Percentiles rank a stretch among this genome's conserved stretches.
phyloP scores from a whole-genome alignment of 257 asterid genomes.

The Ballota nigra region DNA sequence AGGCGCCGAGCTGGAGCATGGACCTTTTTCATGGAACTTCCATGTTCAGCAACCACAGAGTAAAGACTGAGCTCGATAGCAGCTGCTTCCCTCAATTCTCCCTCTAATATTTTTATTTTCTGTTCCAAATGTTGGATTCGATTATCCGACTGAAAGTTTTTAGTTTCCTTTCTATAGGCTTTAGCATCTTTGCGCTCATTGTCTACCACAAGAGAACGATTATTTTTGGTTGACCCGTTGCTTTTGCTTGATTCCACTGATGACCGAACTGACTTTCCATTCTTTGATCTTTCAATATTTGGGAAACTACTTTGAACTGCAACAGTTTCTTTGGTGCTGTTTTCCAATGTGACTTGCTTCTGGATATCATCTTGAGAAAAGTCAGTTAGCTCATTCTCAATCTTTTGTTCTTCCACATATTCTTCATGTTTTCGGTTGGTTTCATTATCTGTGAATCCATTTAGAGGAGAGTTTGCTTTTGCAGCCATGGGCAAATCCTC shows the following conservation, averaged over 20 bases:
- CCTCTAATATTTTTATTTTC: slow-evolving; percentile 53
- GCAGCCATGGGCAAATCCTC: not conserved
- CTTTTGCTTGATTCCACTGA: slow-evolving; percentile 44
- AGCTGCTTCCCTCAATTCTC: slow-evolving; percentile 81
- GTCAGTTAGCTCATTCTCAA: slow-evolving; percentile 11
- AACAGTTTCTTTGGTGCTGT: slow-evolving; percentile 22
- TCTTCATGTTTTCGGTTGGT: slow-evolving; percentile 16
- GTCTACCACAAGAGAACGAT: slow-evolving; percentile 17
- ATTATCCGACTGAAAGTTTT: slow-evolving; percentile 39
- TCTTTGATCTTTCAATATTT: slow-evolving; percentile 38
- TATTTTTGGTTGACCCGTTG: slow-evolving; percentile 33
- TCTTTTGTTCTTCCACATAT: slow-evolving; percentile 24
- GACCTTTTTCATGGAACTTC: slow-evolving; percentile 71
- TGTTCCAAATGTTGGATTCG: slow-evolving; percentile 53
- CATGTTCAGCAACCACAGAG: slow-evolving; percentile 81
- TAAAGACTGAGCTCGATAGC: slow-evolving; percentile 73
- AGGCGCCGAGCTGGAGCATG: slow-evolving; percentile 91
- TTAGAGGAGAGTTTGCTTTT: not conserved
- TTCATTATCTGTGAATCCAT: not conserved
- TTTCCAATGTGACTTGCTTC: slow-evolving; percentile 4
- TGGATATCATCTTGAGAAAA: slow-evolving; percentile 3
- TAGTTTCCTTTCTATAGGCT: slow-evolving; percentile 37
- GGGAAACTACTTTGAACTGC: slow-evolving; percentile 21
- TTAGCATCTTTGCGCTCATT: slow-evolving; percentile 42
- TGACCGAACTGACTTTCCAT: slow-evolving; percentile 63